Base-by-base conservation (phyloP, 139 green algal species). In the Asterochloris erici region DNA sequence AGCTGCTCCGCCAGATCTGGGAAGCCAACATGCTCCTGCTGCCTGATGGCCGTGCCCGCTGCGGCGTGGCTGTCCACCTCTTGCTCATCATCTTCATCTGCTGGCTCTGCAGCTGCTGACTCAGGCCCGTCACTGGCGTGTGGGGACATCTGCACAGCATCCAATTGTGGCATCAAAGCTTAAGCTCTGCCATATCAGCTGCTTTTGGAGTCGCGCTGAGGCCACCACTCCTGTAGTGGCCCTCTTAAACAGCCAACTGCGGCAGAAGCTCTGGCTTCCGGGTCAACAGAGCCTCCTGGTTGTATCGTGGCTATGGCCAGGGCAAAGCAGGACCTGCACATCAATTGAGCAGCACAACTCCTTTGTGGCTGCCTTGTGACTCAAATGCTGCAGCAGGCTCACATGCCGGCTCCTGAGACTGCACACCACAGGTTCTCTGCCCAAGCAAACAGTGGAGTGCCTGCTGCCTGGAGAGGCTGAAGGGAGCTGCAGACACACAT, bases 1-100 rank as follows among this genome's bases (percentile, higher is more conserved):
- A 80, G 76, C 76, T 80, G 60, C 68, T 61, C 54, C 47, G 76
- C 76, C 21, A 80, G 23, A 15, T n/a, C 76, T 12, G 60, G 76
- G n/a, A 70, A 80, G 54, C 60, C 68, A 11, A 15, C 6, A 6
- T 54, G 38, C 38, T 54, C 38, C 38, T 12, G 24, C 76, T 80
- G 60, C 60, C 38, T 24, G 10, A 79, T 6, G 12, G 14, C 0
- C 29, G 16, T 11, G 17, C 28, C 24, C 12, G 16, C 9, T 79
- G 4, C 24, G 14, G 12, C 13, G 14, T 0, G 14, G 28, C 26
- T 19, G n/a, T 21, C 29, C 12, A 76, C 26, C 16, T 76, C 24
- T 60, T 21, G 71, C 71, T 76, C 66, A 71, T 24, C 17, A 9
- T 21, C 66, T 26, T 24, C 19, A 23, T 76, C 15, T 76, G 17